Evolutionary conservation across 768 basidiomycete species (phyloP), one percentile per base, ranked within the genome.

Genomic region (Rhodotorula sphaerocarpa): DNA sequence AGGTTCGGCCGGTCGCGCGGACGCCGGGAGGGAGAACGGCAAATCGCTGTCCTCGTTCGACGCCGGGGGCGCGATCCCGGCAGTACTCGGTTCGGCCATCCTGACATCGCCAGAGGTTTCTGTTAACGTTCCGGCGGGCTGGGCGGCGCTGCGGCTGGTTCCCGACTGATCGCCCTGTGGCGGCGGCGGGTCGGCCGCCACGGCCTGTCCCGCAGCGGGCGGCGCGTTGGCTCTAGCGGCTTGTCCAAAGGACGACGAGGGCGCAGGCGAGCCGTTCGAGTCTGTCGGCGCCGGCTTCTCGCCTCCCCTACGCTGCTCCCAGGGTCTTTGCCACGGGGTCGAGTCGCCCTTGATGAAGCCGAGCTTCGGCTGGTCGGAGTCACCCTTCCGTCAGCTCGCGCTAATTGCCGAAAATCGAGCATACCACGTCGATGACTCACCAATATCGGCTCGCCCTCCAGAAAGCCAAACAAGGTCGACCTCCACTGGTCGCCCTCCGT

Each of bases 401-500:
- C n/a, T n/a, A n/a, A n/a, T n/a, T n/a, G n/a, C n/a, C n/a, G n/a
- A n/a, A n/a, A n/a, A n/a, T n/a, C n/a, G n/a, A n/a, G n/a, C n/a
- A n/a, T n/a, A n/a, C n/a, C n/a, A n/a, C n/a, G n/a, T n/a, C n/a
- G n/a, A n/a, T 20, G 20, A 63, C 67, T 31, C 27, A 69, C 67
- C 5, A 69, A 27, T 31, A 69, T 59, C 33, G 59, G 31, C n/a
- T 47, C 63, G 15, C 67, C 67, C 33, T 69, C 63, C 30, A 69
- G 43, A 30, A 61, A 69, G 9, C 56, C 61, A 9, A 60, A 16
- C 67, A 69, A 45, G 12, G 63, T 43, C 52, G 59, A 54, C 39
- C 46, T 42, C 33, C 39, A 46, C 30, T 25, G 31, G 33, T 50
- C 48, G 3, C 55, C 54, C 2, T 44, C 50, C 48, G 20, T n/a